Base-by-base conservation (phyloP, 2,329 filamentous ascomycete species). In the Fusarium illudens region DNA sequence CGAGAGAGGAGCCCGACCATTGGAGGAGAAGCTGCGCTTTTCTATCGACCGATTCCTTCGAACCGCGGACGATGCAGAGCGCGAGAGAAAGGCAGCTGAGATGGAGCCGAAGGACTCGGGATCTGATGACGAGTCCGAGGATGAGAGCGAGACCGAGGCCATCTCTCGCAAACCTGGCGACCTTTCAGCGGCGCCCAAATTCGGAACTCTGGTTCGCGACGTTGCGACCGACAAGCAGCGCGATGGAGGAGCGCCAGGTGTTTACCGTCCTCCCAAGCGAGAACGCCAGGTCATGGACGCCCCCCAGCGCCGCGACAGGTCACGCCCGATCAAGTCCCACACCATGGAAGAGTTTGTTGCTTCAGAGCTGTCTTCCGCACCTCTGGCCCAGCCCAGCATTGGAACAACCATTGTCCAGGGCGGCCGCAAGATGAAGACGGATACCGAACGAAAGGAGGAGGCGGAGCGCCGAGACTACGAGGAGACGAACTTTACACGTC, bases 11-110 rank as follows among this genome's bases (percentile, higher is more conserved):
- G 92, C 97, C 4, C 89, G 92, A 15, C 96, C 96, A 0, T 82
- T 98, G 15, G 96, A 99, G 80, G 91, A 91, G 70, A 92, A 94
- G 73, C 81, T 99, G 65, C 95, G 94, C 70, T 99, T 97, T 80
- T 94, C 97, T 77, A 93, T 99, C 74, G 95, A 98, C 79, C 96
- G 97, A 76, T 94, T 97, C 25, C 84, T 99, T 19, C 91, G 93
- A 67, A 92, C 93, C 0, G 94, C 94, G 33, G 92, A 97, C 64
- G 90, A 95, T 71, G 86, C 88, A 4, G 86, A 90, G 66, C 83
- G 79, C 73, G 51, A 80, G 74, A 79, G 78, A 4, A 80, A 81
- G 44, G 75, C 76, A 3, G 79, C 78, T 10, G 74, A 71, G 27
- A 64, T 71, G 6, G 60, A 27, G 72, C 72, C 58, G 36, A 80